Percentiles rank a stretch among this genome's conserved stretches.
phyloP scores from a whole-genome alignment of 1,284 basidiomycete genomes.

The Macrocystidia cucumis region DNA sequence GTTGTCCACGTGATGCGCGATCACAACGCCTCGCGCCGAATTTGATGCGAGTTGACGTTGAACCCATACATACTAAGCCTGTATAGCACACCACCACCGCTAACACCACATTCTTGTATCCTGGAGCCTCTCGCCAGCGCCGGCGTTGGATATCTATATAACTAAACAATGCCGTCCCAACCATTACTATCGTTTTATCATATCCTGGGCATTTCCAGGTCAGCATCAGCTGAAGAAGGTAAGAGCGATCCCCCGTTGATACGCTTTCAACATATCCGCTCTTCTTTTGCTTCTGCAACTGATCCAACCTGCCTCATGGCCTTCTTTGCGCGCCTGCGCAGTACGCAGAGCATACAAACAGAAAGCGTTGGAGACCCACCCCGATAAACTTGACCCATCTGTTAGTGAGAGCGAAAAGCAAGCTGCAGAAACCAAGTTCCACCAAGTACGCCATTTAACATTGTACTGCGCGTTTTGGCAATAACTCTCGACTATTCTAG shows the following conservation, averaged over 20 bases:
- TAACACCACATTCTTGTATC: too few species aligned
- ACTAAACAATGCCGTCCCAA: conserved; percentile 9
- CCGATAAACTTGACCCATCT: conserved; percentile 49
- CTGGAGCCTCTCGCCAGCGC: too few species aligned
- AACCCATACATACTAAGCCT: too few species aligned
- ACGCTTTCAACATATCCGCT: conserved; percentile 2
- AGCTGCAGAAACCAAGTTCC: conserved; percentile 44
- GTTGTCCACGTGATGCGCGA: too few species aligned
- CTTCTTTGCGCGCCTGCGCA: too few species aligned
- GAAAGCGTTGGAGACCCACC: conserved; percentile 56
- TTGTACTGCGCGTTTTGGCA: conserved; percentile 1
- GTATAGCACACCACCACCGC: too few species aligned
- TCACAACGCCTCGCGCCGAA: too few species aligned
- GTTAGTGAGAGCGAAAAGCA: conserved; percentile 39
- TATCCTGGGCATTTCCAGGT: conserved; percentile 24
- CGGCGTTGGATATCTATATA: conserved; percentile 7
- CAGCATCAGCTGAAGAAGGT: conserved; percentile 30
- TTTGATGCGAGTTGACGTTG: too few species aligned
- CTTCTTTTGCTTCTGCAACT: background rate
- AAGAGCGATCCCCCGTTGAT: too few species aligned
- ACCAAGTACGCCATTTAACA: conserved; percentile 19
- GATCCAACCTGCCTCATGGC: background rate
- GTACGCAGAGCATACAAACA: conserved; percentile 58
- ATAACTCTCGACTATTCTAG: conserved; percentile 19
- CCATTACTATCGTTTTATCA: conserved; percentile 24